Percentiles rank a stretch among this genome's conserved stretches.
Conservation (phyloP, 192 early-diverging fungal species). For the Cetraspora pellucida region DNA sequence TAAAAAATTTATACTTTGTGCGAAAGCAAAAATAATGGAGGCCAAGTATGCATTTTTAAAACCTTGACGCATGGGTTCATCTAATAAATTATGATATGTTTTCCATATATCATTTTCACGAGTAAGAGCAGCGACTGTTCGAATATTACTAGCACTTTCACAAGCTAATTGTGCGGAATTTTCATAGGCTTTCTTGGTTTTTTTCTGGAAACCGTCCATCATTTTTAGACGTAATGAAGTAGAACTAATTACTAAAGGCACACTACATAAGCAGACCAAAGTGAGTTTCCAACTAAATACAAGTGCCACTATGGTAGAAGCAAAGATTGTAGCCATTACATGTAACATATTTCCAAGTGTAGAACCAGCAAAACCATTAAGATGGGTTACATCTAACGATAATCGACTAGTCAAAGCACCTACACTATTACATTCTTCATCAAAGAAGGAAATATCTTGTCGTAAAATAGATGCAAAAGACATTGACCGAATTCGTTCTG, state of each 20-base stretch:
- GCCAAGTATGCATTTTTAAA: conserved; percentile 38
- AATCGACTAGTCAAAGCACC: conserved; percentile 73
- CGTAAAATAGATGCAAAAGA: conserved; percentile 65
- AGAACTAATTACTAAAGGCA: conserved; percentile 67
- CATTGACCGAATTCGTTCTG: conserved; percentile 58
- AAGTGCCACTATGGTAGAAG: conserved; percentile 50
- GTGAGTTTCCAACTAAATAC: conserved; percentile 60
- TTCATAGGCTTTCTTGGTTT: conserved; percentile 71
- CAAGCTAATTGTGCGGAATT: too few species aligned
- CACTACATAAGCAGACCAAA: conserved; percentile 59
- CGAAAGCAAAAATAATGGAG: conserved; percentile 45
- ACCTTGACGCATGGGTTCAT: conserved; percentile 45
- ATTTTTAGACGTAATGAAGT: too few species aligned
- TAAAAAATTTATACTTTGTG: conserved; percentile 47
- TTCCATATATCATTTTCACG: conserved; percentile 50
- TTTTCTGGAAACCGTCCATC: too few species aligned
- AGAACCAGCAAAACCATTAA: conserved; percentile 36
- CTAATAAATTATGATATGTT: conserved; percentile 44
- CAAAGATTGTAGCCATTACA: conserved; percentile 32
- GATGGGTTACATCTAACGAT: conserved; percentile 65
- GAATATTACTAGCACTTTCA: too few species aligned
- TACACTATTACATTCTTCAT: conserved; percentile 65
- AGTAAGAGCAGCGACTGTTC: too few species aligned
- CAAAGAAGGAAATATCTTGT: conserved; percentile 79
- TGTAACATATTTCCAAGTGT: conserved; percentile 35